Conservation (phyloP, 768 basidiomycete genomes). For the Amanita pallidorosea region DNA sequence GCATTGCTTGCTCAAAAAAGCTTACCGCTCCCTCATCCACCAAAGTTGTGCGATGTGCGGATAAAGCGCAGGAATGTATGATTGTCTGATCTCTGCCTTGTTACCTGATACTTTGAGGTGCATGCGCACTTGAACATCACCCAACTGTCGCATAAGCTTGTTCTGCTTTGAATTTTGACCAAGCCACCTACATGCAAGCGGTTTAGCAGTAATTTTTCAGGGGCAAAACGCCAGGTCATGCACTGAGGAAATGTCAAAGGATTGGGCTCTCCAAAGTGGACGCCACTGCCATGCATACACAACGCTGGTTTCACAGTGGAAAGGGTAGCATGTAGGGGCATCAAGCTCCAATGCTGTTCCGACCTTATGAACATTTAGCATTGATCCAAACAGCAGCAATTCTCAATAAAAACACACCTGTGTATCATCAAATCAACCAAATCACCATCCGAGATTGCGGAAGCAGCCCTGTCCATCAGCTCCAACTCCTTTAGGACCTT, state of each 20-base stretch:
- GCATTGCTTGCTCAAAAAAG: conserved; percentile 11
- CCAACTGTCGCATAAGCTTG: conserved; percentile 71
- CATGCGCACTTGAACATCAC: conserved; percentile 93
- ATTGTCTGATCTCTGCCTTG: conserved; percentile 81
- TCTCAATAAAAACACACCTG: conserved; percentile 41
- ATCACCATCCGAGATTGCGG: conserved; percentile 92
- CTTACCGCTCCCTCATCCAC: conserved; percentile 64
- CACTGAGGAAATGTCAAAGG: conserved; percentile 78
- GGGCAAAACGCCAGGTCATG: conserved; percentile 17
- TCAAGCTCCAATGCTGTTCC: conserved; percentile 92
- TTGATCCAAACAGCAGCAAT: neutral
- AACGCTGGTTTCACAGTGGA: conserved; percentile 88
- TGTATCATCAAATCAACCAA: conserved; percentile 90
- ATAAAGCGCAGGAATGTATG: conserved; percentile 84
- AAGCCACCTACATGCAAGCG: conserved; percentile 59
- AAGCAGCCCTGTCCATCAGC: conserved; percentile 80
- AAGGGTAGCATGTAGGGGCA: conserved; percentile 88
- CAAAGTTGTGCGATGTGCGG: conserved; percentile 68
- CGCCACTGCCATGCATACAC: conserved; percentile 63
- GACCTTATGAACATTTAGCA: conserved; percentile 33
- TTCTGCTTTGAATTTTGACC: conserved; percentile 93
- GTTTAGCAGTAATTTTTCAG: neutral
- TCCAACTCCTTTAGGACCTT: conserved; percentile 61
- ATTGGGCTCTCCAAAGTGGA: conserved; percentile 56
- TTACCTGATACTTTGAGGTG: conserved; percentile 88